These are phyloP conservation scores for Alternaria brassicicola DNA, from an alignment of 2,329 filamentous ascomycete species.

Conservation along the genomic window DNA sequence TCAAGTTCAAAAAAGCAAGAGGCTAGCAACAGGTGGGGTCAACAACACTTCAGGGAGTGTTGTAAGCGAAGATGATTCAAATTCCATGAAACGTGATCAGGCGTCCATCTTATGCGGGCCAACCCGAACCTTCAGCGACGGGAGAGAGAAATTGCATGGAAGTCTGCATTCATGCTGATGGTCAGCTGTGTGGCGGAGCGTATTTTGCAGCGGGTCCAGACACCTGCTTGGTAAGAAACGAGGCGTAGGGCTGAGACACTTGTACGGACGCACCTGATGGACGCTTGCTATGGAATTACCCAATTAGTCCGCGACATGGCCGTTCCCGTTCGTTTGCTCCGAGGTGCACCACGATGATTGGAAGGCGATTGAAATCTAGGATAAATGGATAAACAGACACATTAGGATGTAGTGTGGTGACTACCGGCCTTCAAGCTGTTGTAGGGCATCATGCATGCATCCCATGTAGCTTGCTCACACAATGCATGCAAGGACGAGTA, in stretches of 20 bases:
- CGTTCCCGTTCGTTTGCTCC: slow-evolving; percentile 1
- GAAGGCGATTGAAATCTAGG: slow-evolving; percentile 16
- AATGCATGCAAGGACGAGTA: neutral
- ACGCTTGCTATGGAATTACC: neutral
- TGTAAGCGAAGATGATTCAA: slow-evolving; percentile 2
- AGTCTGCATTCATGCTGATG: slow-evolving; percentile 15
- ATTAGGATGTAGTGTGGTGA: slow-evolving; percentile 1
- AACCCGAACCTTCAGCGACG: neutral
- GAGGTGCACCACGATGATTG: neutral
- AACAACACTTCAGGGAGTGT: neutral
- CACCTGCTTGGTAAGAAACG: slow-evolving; percentile 1
- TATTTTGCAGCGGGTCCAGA: slow-evolving; percentile 1
- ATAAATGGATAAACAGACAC: slow-evolving; percentile 17
- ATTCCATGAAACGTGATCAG: slow-evolving; percentile 1
- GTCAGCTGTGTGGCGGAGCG: slow-evolving; percentile 5
- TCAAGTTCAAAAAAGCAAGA: slow-evolving; percentile 5
- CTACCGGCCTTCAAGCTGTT: neutral
- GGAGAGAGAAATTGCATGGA: slow-evolving; percentile 14
- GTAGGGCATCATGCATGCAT: neutral
- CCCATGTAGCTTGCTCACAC: slow-evolving; percentile 5
- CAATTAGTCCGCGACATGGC: neutral
- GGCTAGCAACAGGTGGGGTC: neutral
- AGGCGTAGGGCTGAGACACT: slow-evolving; percentile 12
- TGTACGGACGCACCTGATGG: neutral
- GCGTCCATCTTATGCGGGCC: neutral